Evolutionary conservation across 2,329 filamentous ascomycete genomes (phyloP), one percentile per base, ranked within the genome.

Genomic region (Arthrocladium fulminans): DNA sequence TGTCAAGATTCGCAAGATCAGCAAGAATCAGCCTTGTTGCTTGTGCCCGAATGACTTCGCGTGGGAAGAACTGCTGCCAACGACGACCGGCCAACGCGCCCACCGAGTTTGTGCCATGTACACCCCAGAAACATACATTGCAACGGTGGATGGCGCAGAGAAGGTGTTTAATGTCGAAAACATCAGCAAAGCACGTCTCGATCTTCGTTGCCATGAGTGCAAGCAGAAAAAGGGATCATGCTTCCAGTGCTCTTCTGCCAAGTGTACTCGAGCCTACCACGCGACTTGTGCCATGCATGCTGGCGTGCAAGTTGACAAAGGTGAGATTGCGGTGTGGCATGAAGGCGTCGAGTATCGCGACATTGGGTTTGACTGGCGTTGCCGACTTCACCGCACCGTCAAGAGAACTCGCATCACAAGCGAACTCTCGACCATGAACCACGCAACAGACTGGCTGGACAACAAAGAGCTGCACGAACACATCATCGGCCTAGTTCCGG

Each of bases 241-340:
- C 68, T 94, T 98, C 69, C 90, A 97, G 65, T 98, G 92, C 67
- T 94, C 88, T 1, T 84, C 88, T 58, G 90, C 89, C 71, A 97
- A 95, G 65, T 98, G 92, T 60, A 84, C 87, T 3, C 77, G 92
- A 54, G 84, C 90, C 7, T 98, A 96, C 67, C 92, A 98, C 64
- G 86, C 90, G 13, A 97, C 89, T 1, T 98, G 92, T 63, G 92
- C 92, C 2, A 84, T 88, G 6, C 83, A 90, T 19, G 90, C 89
- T 29, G 92, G 92, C 49, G 88, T 96, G 1, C 86, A 94, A 62
- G 82, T 96, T 42, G 90, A 98, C 63, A 80, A 88, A 59, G 86
- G 86, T 24, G 80, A 88, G 29, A 82, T 94, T 24, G 86, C 88
- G 0, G 85, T 94, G 2, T 86, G 84, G 45, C 87, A 94, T 58